A percentile compares a stretch with the other conserved stretches of the same genome.
phyloP scores from a whole-genome alignment of 192 early-diverging fungal genomes.

The Rhizoclosmatium globosum region DNA sequence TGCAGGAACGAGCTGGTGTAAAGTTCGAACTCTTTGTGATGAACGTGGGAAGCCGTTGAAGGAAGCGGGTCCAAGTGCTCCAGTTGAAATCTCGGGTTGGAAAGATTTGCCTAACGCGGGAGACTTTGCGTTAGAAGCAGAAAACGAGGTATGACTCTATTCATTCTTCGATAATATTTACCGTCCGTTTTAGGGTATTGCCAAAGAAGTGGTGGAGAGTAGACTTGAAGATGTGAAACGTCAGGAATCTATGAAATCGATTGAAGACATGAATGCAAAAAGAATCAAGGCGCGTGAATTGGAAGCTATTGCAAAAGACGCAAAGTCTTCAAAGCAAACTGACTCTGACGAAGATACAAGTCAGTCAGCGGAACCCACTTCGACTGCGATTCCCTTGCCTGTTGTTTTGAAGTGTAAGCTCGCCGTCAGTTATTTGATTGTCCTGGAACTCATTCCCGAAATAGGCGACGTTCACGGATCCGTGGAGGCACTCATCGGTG shows the following conservation, averaged over 20 bases:
- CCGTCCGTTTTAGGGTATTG: conserved; percentile 62
- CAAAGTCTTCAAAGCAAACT: conserved; percentile 45
- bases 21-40: conserved; percentile 84
- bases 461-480: conserved; percentile 93
- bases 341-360: conserved; percentile 48
- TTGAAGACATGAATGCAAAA: conserved; percentile 82
- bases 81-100: conserved; percentile 93
- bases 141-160: conserved; percentile 56
- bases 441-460: conserved; percentile 1
- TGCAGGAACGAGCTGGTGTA: conserved; percentile 87
- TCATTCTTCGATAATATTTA: background rate
- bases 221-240: conserved; percentile 71
- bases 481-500: conserved; percentile 84
- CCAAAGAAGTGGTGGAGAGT: conserved; percentile 77
- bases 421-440: conserved; percentile 2
- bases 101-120: conserved; percentile 91
- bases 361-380: conserved; percentile 54
- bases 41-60: conserved; percentile 76
- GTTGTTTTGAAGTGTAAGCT: conserved; percentile 74
- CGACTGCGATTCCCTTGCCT: conserved; percentile 50
- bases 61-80: conserved; percentile 82
- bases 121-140: conserved; percentile 84
- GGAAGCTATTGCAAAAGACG: conserved; percentile 26
- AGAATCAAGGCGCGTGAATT: conserved; percentile 48
- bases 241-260: conserved; percentile 64